These are phyloP conservation scores for Uronychia setigera DNA, from an alignment of 73 alveolate genomes.

Conservation along the genomic window DNA sequence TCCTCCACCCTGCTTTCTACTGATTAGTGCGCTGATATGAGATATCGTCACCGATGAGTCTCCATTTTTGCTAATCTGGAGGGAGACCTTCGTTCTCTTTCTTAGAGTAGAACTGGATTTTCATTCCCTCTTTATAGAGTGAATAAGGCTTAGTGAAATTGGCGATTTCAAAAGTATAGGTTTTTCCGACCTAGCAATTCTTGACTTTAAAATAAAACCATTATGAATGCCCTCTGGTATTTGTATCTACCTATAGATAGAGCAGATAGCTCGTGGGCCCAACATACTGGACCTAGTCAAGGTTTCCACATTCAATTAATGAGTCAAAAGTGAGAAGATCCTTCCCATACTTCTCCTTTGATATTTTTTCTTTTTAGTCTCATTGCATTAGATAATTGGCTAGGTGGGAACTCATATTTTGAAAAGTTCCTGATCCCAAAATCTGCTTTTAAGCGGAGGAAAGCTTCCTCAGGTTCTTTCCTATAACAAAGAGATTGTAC, in stretches of 20 bases:
- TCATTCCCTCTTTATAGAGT: conserved; percentile 46
- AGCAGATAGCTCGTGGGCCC: conserved; percentile 55
- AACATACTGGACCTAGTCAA: conserved; percentile 34
- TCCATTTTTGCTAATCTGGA: conserved; percentile 30
- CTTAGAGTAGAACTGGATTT: conserved; percentile 10
- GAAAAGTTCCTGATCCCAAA: neutral
- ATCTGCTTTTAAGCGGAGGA: neutral
- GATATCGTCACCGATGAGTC: conserved; percentile 13
- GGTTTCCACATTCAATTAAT: conserved; percentile 48
- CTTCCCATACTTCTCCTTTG: neutral
- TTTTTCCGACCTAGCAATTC: conserved; percentile 67
- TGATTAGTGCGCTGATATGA: conserved; percentile 21
- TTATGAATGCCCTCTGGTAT: conserved; percentile 83
- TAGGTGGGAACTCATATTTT: neutral
- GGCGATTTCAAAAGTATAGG: conserved; percentile 67
- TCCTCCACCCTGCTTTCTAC: conserved; percentile 57
- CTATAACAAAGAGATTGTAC: conserved; percentile 19
- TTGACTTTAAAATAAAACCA: conserved; percentile 82
- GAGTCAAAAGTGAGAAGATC: conserved; percentile 25
- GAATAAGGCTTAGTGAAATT: conserved; percentile 68
- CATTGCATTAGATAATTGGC: neutral
- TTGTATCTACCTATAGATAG: conserved; percentile 78
- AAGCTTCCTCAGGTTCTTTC: conserved; percentile 31
- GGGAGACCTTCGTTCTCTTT: conserved; percentile 35
- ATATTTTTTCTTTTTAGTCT: neutral